Evolutionary conservation across 202 grass and related monocot species (phyloP).

Genomic region (Eragrostis tef): DNA sequence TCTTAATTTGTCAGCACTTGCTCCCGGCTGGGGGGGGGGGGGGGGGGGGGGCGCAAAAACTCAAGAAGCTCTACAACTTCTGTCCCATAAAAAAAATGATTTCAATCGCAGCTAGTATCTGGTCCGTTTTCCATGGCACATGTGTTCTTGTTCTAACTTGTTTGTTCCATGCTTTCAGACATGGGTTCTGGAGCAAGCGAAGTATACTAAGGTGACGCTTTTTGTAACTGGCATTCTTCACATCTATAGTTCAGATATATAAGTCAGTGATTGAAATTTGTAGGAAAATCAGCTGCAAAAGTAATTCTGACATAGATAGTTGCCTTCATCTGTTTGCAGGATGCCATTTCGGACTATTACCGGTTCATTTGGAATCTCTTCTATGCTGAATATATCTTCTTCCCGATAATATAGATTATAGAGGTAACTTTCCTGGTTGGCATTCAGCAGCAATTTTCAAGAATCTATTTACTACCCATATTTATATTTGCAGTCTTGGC

Average conservation of each 20-base stretch:
- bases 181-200: constrained; percentile 85
- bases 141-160: constrained; percentile 40
- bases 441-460: neutral
- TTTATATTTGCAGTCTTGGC: constrained; percentile 4
- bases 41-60: too few relatives aligned
- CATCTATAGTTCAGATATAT: neutral
- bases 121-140: constrained; percentile 16
- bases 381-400: constrained; percentile 87
- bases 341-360: constrained; percentile 87
- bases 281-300: constrained; percentile 9
- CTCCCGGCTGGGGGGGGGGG: too few relatives aligned
- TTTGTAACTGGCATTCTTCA: neutral
- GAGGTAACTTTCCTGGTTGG: constrained; percentile 42
- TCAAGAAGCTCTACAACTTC: neutral
- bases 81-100: neutral
- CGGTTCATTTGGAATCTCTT: constrained; percentile 97
- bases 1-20: too few relatives aligned
- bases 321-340: constrained; percentile 57
- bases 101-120: constrained; percentile 24
- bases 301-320: constrained; percentile 5
- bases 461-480: neutral
- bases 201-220: constrained; percentile 79
- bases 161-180: constrained; percentile 61
- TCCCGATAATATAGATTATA: constrained; percentile 86
- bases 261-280: neutral